phyloP scores from a whole-genome alignment of 1,139 yeast genomes.

The Meyerozyma guilliermondii region DNA sequence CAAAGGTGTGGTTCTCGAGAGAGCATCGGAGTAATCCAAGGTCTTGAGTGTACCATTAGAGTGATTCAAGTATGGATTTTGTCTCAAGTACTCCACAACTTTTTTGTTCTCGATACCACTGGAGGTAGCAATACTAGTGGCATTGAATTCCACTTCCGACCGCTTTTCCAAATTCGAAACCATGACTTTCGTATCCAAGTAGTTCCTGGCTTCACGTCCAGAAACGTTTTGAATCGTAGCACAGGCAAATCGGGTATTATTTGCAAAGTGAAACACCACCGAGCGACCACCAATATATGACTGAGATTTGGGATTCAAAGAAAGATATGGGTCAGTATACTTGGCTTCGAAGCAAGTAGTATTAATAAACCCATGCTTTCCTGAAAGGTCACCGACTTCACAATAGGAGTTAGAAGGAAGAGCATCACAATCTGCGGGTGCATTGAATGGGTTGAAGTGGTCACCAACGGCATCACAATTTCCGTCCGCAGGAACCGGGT shows the following conservation, averaged over 20 bases:
- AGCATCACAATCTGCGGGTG: slow-evolving; percentile 37
- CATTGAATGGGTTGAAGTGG: slow-evolving; percentile 52
- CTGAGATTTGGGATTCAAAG: slow-evolving; percentile 42
- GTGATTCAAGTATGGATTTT: background rate
- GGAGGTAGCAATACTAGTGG: no score
- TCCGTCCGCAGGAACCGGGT: slow-evolving; percentile 37
- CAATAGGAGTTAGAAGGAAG: slow-evolving; percentile 48
- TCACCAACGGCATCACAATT: slow-evolving; percentile 46
- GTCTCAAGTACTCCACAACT: background rate
- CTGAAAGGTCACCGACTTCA: slow-evolving; percentile 59
- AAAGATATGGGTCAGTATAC: slow-evolving; percentile 50
- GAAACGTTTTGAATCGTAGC: slow-evolving; percentile 34
- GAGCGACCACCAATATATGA: slow-evolving; percentile 50
- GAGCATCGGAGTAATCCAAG: background rate
- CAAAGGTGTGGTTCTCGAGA: background rate
- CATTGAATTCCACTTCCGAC: no score
- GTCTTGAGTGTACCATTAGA: background rate
- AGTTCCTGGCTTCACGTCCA: background rate
- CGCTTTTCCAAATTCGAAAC: background rate
- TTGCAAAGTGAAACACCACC: slow-evolving; percentile 46
- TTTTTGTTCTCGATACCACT: background rate
- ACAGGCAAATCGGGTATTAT: slow-evolving; percentile 51
- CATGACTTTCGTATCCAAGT: background rate
- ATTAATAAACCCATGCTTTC: slow-evolving; percentile 57
- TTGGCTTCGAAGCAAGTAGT: slow-evolving; percentile 51